Percentiles rank a stretch among this genome's conserved stretches.
Evolutionary conservation across 2,329 filamentous ascomycete genomes (phyloP).

Genomic region (Rosellinia necatrix): DNA sequence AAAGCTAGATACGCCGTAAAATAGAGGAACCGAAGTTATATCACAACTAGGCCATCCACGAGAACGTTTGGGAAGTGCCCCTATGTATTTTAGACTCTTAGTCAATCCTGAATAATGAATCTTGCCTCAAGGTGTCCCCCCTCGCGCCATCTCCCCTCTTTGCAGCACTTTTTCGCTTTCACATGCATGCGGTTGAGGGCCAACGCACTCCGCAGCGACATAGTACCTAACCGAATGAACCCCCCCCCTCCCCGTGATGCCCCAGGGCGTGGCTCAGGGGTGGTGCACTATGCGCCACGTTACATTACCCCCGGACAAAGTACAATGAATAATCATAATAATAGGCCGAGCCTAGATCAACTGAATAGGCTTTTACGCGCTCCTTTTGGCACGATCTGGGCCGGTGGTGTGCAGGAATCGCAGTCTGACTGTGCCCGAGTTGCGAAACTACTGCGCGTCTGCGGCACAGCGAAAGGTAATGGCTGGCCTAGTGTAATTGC

Average conservation of each 20-base stretch:
- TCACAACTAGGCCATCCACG: too few species aligned
- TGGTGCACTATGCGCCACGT: neutral
- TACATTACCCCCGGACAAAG: too few species aligned
- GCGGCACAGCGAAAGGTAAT: constrained; percentile 7
- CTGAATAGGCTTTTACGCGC: neutral
- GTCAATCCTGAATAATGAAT: too few species aligned
- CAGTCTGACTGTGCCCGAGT: neutral
- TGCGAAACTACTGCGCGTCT: constrained; percentile 3
- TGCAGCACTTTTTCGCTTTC: neutral
- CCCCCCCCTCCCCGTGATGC: neutral
- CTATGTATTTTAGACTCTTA: too few species aligned
- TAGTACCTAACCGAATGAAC: neutral
- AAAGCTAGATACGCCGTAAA: too few species aligned
- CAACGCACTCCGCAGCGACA: neutral
- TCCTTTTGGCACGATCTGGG: neutral
- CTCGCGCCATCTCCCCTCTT: neutral
- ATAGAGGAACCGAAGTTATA: too few species aligned
- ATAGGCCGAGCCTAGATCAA: too few species aligned
- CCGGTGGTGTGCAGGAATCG: neutral
- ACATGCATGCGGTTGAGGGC: neutral
- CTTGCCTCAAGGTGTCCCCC: too few species aligned
- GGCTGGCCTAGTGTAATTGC: neutral
- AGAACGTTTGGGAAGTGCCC: too few species aligned
- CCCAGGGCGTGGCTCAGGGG: too few species aligned
- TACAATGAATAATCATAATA: too few species aligned